Evolutionary conservation across 495 filamentous ascomycete genomes (phyloP), one percentile per base, ranked within the genome.

Genomic region (Pyrenula massariospora): DNA sequence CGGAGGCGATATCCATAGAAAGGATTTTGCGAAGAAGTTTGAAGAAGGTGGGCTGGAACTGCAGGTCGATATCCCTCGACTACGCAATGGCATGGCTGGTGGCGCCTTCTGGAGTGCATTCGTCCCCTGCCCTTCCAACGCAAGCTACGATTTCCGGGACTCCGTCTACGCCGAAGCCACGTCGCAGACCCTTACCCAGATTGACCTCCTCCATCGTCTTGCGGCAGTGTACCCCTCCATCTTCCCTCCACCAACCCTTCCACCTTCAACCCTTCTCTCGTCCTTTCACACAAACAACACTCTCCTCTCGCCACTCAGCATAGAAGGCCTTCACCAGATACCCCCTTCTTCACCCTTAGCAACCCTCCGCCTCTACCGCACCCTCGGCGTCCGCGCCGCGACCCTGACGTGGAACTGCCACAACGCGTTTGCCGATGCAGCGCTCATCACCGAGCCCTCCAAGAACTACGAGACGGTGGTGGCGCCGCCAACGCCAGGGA

Each of bases 241-340:
- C 58, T 91, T 96, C 71, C 84, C 83, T 12, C 75, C 79, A 0
- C 68, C 78, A 0, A 66, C 77, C 0, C 65, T 81, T 1, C 80
- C 83, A 65, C 74, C 76, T 65, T 72, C 67, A 36, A 77, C 77
- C 0, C 85, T 89, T 3, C 58, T 83, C 12, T 65, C 74, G 0
- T 79, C 77, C 15, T 91, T 88, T 67, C 68, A 70, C 21, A 54
- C 61, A 11, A 66, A 78, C 50, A 77, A 78, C 58, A 78, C 77
- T 56, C 74, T 86, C 54, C 82, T 85, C 58, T 84, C 81, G 2
- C 89, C 90, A 8, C 68, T 91, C 12, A 88, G 84, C 12, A 87
- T 96, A 23, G 93, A 98, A 70, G 93, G 93, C 2, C 80, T 98
- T 0, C 93, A 98, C 66, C 91, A 95, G 60, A 94, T 98, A 57